Evolutionary conservation across 805 yeast genomes (phyloP), one percentile per base, ranked within the genome.

Genomic region (Yarrowia bubula): DNA sequence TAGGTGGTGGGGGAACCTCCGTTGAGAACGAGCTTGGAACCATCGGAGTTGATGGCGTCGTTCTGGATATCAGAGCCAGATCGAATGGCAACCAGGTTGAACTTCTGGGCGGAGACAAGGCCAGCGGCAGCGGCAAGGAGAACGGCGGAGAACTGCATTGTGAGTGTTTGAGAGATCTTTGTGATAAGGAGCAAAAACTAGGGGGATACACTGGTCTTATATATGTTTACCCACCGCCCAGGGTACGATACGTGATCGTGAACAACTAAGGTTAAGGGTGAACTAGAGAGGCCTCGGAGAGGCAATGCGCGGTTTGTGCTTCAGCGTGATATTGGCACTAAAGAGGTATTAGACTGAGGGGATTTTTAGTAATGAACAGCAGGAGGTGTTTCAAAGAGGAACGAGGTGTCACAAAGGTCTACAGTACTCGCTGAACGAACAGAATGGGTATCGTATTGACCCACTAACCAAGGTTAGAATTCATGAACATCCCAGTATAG

Each of bases 41-140:
- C 53, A 13, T 60, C n/a, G 22, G 44, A 35, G 14, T 14, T 9
- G 35, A 60, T 46, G 37, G 64, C 11, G 22, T 33, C 37, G 64
- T 44, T 35, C 43, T 60, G 64, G 53, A 60, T 28, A 11, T 43
- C 53, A 38, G 64, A 60, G 13, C 64, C 64, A 28, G 64, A 60
- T 14, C 53, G 64, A 43, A 60, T 60, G 43, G 64, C 41, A 28
- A 60, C 37, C 13, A 60, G 53, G 14, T n/a, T 11, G 44, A 60
- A 60, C 43, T 43, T 44, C 53, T 60, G 44, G 43, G 64, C 53
- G 37, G 48, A 55, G 39, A 38, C 62, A 39, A 42, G 46, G 62
- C 48, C 46, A 5, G 58, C 57, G 38, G 47, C 47, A 31, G 47
- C 38, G 39, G 62, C 48, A 18, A 55, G 62, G 32, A 42, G 42